Percentiles rank a stretch among this genome's conserved stretches.
These are phyloP conservation scores for Myxozyma monticola DNA, from an alignment of 805 yeast species.

Conservation along the genomic window DNA sequence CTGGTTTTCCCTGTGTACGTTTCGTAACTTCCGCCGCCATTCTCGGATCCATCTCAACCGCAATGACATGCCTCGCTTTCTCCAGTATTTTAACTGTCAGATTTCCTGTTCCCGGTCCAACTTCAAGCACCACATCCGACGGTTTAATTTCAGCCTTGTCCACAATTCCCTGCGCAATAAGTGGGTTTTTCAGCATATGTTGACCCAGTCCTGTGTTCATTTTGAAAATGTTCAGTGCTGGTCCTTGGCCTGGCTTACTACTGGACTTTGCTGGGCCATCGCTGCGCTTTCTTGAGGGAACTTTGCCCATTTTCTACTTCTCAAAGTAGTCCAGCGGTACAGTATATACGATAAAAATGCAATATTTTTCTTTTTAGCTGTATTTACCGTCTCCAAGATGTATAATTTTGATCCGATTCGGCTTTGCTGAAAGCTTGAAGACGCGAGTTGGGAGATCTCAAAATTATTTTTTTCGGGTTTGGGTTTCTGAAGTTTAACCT, in stretches of 20 bases:
- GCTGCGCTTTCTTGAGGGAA: constrained; percentile 10
- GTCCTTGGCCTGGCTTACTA: constrained; percentile 7
- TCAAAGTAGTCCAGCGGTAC: too few species aligned
- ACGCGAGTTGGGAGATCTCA: too few species aligned
- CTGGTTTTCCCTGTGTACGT: constrained; percentile 96
- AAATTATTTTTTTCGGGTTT: too few species aligned
- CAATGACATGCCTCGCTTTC: constrained; percentile 89
- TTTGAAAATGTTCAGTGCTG: constrained; percentile 58
- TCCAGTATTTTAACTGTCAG: constrained; percentile 89
- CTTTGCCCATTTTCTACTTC: constrained; percentile 33
- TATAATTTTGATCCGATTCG: too few species aligned
- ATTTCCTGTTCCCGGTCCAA: constrained; percentile 99
- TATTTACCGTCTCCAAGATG: too few species aligned
- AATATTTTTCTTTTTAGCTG: too few species aligned
- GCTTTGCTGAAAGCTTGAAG: too few species aligned
- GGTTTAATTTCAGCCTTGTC: constrained; percentile 94
- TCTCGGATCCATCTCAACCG: constrained; percentile 98
- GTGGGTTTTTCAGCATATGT: constrained; percentile 92
- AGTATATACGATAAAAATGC: too few species aligned
- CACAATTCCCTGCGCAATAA: constrained; percentile 97
- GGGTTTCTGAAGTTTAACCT: too few species aligned
- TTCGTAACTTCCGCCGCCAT: constrained; percentile 99
- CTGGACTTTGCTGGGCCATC: constrained; percentile 46
- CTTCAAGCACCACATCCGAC: constrained; percentile 89
- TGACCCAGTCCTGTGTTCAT: constrained; percentile 97